phyloP scores from a whole-genome alignment of 805 yeast genomes.

The Isabelozyma rhagii region DNA sequence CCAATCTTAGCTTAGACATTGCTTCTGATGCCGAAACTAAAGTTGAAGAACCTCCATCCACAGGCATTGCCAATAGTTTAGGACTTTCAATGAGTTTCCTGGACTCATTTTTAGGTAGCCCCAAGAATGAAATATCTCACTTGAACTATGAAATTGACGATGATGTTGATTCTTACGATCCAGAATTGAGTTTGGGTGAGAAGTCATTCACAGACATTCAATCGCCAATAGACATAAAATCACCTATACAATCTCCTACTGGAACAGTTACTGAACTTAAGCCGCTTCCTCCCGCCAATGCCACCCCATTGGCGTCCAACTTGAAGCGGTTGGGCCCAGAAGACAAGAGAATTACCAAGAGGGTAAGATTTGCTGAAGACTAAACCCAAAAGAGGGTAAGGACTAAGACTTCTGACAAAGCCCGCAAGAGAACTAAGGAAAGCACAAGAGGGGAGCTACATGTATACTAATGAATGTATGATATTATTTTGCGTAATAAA shows the following conservation, averaged over 20 bases:
- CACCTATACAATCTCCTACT: not conserved
- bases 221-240: not conserved
- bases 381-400: too few species aligned
- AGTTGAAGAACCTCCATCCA: not conserved
- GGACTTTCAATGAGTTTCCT: constrained; percentile 18
- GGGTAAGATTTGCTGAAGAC: constrained; percentile 29
- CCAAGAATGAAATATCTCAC: constrained; percentile 9
- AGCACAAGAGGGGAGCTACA: too few species aligned
- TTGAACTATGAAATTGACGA: constrained; percentile 7
- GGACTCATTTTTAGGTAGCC: constrained; percentile 11
- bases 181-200: constrained; percentile 8
- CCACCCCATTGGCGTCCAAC: constrained; percentile 13
- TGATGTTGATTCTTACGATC: constrained; percentile 20
- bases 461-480: too few species aligned
- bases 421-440: too few species aligned
- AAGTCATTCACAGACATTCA: too few species aligned
- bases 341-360: constrained; percentile 17
- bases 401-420: too few species aligned
- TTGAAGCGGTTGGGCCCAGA: constrained; percentile 18
- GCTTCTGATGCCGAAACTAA: not conserved
- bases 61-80: constrained; percentile 15
- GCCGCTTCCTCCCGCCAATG: not conserved
- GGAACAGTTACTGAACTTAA: too few species aligned
- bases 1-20: not conserved
- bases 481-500: too few species aligned